These are phyloP conservation scores for Syncephalis fuscata DNA, from an alignment of 371 early-diverging fungal genomes.

Conservation along the genomic window DNA sequence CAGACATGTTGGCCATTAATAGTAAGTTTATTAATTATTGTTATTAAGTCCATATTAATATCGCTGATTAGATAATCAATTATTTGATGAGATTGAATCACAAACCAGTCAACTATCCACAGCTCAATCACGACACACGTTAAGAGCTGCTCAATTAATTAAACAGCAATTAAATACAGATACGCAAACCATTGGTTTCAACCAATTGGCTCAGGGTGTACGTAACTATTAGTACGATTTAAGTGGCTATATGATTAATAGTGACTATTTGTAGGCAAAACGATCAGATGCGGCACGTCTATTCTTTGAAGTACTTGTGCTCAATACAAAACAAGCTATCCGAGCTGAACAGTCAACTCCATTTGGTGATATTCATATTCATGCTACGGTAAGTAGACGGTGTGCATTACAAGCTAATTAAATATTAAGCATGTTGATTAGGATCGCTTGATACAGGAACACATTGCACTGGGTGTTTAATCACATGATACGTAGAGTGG, in stretches of 20 bases:
- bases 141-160: conserved; percentile 1
- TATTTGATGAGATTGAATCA: no score
- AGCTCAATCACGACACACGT: not conserved
- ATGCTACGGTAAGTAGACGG: conserved; percentile 14
- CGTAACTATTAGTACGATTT: not conserved
- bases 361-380: conserved; percentile 68
- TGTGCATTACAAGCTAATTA: no score
- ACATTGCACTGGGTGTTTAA: no score
- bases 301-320: conserved; percentile 83
- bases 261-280: not conserved
- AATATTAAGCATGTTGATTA: no score
- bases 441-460: no score
- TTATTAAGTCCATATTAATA: no score
- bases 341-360: conserved; percentile 62
- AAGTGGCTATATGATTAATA: no score
- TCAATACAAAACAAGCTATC: conserved; percentile 73
- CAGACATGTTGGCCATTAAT: no score
- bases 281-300: conserved; percentile 58
- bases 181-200: not conserved
- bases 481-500: no score
- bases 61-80: no score
- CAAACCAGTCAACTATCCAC: no score
- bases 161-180: conserved; percentile 1
- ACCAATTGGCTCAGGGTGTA: not conserved
- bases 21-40: no score